Conservation (phyloP, 306 rosid genomes). For the Pachyrhizus erosus region DNA sequence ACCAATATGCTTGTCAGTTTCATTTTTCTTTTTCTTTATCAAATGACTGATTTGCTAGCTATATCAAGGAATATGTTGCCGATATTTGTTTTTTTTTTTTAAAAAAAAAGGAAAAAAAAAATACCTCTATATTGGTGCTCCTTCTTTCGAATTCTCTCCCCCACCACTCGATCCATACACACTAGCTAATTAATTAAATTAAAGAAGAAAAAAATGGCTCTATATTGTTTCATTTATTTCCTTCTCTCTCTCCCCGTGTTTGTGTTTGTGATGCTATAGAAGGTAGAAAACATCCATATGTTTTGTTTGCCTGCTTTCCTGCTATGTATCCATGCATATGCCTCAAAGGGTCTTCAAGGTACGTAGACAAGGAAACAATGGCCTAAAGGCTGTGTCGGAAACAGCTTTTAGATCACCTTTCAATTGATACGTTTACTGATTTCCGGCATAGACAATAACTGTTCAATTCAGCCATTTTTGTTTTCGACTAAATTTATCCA, state of each 20-base stretch:
- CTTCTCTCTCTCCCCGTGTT: slow-evolving; percentile 18
- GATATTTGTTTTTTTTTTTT: too few species aligned
- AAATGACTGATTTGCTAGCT: too few species aligned
- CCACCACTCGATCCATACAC: neutral
- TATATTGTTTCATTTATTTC: neutral
- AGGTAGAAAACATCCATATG: neutral
- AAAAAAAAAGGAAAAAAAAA: too few species aligned
- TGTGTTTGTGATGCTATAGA: slow-evolving; percentile 12
- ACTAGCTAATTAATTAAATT: neutral
- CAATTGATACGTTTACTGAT: neutral
- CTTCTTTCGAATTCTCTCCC: neutral
- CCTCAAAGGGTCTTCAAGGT: neutral
- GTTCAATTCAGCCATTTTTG: neutral
- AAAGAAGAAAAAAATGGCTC: neutral
- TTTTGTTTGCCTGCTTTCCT: slow-evolving; percentile 15
- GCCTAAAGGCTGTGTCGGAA: slow-evolving; percentile 28
- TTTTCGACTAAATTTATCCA: neutral
- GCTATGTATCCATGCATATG: neutral
- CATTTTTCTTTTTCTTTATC: too few species aligned
- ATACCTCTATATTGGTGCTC: too few species aligned
- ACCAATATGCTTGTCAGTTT: too few species aligned
- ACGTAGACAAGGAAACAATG: slow-evolving; percentile 36
- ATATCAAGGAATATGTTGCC: too few species aligned
- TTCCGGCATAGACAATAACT: neutral
- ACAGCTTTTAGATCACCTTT: slow-evolving; percentile 4